These are phyloP conservation scores for Apiotrichum veenhuisii DNA, from an alignment of 1,284 basidiomycete species.

Conservation along the genomic window DNA sequence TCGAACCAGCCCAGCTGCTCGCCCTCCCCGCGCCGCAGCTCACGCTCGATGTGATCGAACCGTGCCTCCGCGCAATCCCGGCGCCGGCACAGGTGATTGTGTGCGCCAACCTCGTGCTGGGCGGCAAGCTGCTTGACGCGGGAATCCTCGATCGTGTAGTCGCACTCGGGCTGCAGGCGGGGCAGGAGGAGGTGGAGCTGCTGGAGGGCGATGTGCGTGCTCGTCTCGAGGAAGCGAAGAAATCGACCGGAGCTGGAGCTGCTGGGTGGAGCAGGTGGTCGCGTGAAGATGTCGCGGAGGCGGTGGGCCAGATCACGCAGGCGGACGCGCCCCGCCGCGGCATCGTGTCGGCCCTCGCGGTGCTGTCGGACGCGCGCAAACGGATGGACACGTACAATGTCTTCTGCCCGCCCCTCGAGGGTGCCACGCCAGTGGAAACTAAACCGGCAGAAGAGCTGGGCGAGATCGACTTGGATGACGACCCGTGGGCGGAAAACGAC, in stretches of 20 bases:
- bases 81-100: conserved; percentile 6
- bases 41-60: neutral
- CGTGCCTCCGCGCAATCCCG: conserved; percentile 8
- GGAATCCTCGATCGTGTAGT: conserved; percentile 32
- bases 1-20: conserved; percentile 7
- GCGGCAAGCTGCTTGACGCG: conserved; percentile 12
- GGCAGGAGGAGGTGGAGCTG: conserved; percentile 9
- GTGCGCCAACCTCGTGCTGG: conserved; percentile 19
- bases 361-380: conserved; percentile 13
- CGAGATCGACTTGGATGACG: conserved; percentile 54
- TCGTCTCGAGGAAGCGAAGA: conserved; percentile 2
- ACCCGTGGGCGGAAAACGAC: conserved; percentile 67
- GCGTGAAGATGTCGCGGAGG: neutral
- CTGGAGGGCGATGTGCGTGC: conserved; percentile 18
- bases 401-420: conserved; percentile 7
- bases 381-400: conserved; percentile 20
- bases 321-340: conserved; percentile 8
- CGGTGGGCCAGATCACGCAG: conserved; percentile 1
- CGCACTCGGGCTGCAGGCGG: conserved; percentile 25
- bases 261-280: conserved; percentile 3
- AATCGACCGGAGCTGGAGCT: neutral
- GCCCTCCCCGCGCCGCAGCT: conserved; percentile 5
- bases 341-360: conserved; percentile 10
- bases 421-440: too few species aligned
- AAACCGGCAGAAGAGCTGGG: neutral